Conservation (phyloP, 2,329 filamentous ascomycete genomes). For the Chaetomiaceae sp. region DNA sequence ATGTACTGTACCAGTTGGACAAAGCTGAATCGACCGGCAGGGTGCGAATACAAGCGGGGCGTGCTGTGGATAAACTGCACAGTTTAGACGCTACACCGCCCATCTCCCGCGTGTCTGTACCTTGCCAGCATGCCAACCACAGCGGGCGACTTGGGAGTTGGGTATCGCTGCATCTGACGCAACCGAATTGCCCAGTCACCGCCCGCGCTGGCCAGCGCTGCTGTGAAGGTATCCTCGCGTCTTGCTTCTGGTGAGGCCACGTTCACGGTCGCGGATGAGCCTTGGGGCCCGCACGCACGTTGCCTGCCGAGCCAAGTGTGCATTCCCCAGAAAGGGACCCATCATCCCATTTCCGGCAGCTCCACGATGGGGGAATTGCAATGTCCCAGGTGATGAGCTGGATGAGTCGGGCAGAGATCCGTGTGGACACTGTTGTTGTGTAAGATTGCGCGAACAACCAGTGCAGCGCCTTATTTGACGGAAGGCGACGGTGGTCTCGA, state of each 20-base stretch:
- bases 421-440: conserved; percentile 16
- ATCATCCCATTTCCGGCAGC: conserved; percentile 7
- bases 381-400: conserved; percentile 1
- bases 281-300: conserved; percentile 11
- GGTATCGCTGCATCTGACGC: conserved; percentile 26
- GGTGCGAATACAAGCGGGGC: background rate
- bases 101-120: conserved; percentile 12
- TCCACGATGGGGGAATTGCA: conserved; percentile 16
- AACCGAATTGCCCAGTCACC: conserved; percentile 10
- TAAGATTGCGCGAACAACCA: conserved; percentile 13
- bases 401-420: background rate
- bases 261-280: conserved; percentile 15
- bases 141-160: conserved; percentile 20
- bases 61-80: background rate
- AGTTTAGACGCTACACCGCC: conserved; percentile 26
- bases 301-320: conserved; percentile 14
- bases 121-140: conserved; percentile 8
- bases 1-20: too few species aligned
- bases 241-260: conserved; percentile 22
- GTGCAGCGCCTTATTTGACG: background rate
- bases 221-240: background rate
- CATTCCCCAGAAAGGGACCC: background rate
- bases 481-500: background rate
- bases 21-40: too few species aligned
- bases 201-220: background rate